Base-by-base conservation (phyloP, 805 yeast species). In the Metschnikowia bowlesiae region DNA sequence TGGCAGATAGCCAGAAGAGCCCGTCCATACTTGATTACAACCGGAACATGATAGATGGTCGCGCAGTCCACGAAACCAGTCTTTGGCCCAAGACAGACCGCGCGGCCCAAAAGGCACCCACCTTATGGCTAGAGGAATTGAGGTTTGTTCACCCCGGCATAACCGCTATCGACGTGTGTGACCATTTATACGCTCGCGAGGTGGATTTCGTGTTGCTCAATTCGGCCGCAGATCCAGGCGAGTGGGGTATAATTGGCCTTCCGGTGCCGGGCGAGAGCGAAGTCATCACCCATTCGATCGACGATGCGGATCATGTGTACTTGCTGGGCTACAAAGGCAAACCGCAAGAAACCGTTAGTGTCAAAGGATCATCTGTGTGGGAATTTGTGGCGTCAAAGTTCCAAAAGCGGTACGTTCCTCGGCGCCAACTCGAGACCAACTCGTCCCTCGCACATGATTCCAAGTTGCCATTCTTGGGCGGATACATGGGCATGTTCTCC, bases 221-320 rank as follows among this genome's bases (percentile, higher is more conserved):
- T 60, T 85, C 95, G 35, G 95, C 96, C 0, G 79, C 95, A 0
- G 63, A 75, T 1, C 96, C 97, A 0, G 97, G 98, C 0, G 76
- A 82, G 51, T 89, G 95, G 92, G 83, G 96, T 0, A 83, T 94
- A 5, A 79, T 94, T 48, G 97, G 96, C 0, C 56, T 89, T 1
- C 91, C 91, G 0, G 69, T 72, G 4, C 46, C 31, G 0, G 65
- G 62, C 9, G 59, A 67, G 33, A 72, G 83, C 30, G 73, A 73
- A 16, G 77, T 81, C 2, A 71, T 85, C 10, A 76, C 85, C 2
- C 89, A 86, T 61, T 85, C 88, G 0, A 75, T 83, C 0, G 83
- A 82, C 51, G 58, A 57, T 8, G 58, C 62, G 0, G 30, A 59
- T 2, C 40, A 28, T 1, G 65, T 75, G 2, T 35, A 36, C 2